phyloP scores from a whole-genome alignment of 2,329 filamentous ascomycete genomes.

The Beauveria australis region DNA sequence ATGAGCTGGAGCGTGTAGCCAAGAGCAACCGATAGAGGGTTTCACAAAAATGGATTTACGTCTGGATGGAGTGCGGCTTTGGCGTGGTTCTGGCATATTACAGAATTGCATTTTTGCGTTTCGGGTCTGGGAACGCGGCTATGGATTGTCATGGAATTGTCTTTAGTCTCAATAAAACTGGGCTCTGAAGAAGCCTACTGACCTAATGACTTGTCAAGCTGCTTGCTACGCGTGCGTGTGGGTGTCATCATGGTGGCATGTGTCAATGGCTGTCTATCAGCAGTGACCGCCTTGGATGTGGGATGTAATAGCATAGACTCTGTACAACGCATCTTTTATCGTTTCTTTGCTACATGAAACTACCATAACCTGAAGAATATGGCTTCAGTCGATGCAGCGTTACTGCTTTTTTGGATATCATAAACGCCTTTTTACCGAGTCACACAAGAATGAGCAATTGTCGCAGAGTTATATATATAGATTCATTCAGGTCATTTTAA shows the following conservation, averaged over 20 bases:
- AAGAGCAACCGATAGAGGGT: constrained; percentile 98
- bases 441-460: background rate
- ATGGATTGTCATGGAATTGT: constrained; percentile 32
- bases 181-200: constrained; percentile 21
- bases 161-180: constrained; percentile 37
- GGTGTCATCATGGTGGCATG: background rate
- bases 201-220: background rate
- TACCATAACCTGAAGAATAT: too few species aligned
- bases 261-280: background rate
- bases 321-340: too few species aligned
- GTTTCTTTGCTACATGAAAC: too few species aligned
- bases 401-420: too few species aligned
- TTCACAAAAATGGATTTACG: constrained; percentile 18
- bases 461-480: background rate
- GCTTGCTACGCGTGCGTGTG: background rate
- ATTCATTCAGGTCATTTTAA: constrained; percentile 1
- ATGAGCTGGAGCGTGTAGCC: constrained; percentile 99
- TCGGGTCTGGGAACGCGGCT: constrained; percentile 38
- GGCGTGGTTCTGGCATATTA: constrained; percentile 38
- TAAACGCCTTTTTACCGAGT: too few species aligned
- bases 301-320: too few species aligned
- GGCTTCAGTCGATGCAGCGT: too few species aligned
- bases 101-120: constrained; percentile 39
- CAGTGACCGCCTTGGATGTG: background rate
- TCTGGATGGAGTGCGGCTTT: constrained; percentile 31